Evolutionary conservation across 768 basidiomycete genomes (phyloP), one percentile per base, ranked within the genome.

Genomic region (Tricholoma matsutake): DNA sequence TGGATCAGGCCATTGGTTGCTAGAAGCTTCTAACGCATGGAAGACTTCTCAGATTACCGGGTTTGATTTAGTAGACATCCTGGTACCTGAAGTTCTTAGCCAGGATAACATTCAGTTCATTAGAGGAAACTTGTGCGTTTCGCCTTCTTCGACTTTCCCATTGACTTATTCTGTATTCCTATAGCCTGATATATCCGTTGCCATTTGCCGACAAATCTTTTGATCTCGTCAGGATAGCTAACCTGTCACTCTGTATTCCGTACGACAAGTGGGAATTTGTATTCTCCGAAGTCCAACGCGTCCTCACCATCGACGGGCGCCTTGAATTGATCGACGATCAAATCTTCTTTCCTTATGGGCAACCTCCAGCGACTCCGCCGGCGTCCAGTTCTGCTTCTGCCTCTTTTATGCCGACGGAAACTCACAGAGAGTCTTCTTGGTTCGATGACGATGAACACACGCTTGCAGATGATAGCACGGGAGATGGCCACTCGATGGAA

Each of bases 311-410:
- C 6, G 83, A 79, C 14, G 91, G 92, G 3, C 80, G 83, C 8
- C 73, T 93, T 2, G 92, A 94, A 70, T 66, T 92, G 53, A 84
- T 93, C 55, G 88, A 91, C 71, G 91, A 93, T 70, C 75, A 87
- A 65, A 73, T 89, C 34, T 70, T 82, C 63, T 91, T 90, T 65
- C 86, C 89, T 1, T 85, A 83, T 60, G 76, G 79, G 31, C 70
- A 72, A 57, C 56, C 69, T 11, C 65, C 65, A 29, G 49, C 71
- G 8, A 11, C 53, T 11, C 41, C 54, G 16, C 61, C 58, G 41
- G 65, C 60, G 34, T 70, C 73, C 0, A 72, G 72, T 66, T 67
- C 69, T 63, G 62, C 63, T 67, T 72, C 61, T 64, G 66, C 62
- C 62, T 65, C 35, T 60, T 31, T 49, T 3, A 57, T 53, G 54